These are phyloP conservation scores for Xylariomycetidae sp. DNA, from an alignment of 2,329 filamentous ascomycete species.

Conservation along the genomic window DNA sequence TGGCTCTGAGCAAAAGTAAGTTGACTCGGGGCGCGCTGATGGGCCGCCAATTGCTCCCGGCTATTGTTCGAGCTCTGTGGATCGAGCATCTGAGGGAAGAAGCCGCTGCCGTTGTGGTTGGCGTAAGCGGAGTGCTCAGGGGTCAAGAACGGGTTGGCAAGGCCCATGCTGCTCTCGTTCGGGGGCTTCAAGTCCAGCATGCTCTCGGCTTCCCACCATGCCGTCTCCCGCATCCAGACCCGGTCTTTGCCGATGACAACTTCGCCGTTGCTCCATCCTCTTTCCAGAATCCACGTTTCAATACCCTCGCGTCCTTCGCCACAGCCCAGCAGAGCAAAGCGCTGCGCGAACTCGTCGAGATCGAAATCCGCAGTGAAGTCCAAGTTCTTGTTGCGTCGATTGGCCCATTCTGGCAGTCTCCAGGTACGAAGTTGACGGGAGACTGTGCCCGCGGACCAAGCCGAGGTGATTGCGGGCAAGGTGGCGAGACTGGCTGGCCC, in stretches of 20 bases:
- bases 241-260: slow-evolving; percentile 86
- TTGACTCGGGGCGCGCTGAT: slow-evolving; percentile 52
- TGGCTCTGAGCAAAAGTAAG: slow-evolving; percentile 34
- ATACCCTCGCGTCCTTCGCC: slow-evolving; percentile 87
- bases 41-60: slow-evolving; percentile 62
- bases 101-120: slow-evolving; percentile 56
- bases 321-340: slow-evolving; percentile 80
- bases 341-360: slow-evolving; percentile 79
- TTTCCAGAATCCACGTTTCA: slow-evolving; percentile 87
- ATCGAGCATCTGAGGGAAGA: slow-evolving; percentile 61
- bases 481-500: slow-evolving; percentile 68
- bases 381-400: slow-evolving; percentile 80
- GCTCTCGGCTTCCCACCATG: slow-evolving; percentile 97
- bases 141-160: slow-evolving; percentile 28
- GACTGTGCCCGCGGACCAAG: slow-evolving; percentile 89
- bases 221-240: slow-evolving; percentile 88
- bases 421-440: slow-evolving; percentile 90
- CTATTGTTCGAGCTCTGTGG: slow-evolving; percentile 56
- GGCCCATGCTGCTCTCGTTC: slow-evolving; percentile 31
- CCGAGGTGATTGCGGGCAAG: slow-evolving; percentile 64
- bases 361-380: slow-evolving; percentile 98
- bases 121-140: slow-evolving; percentile 71
- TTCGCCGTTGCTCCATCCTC: slow-evolving; percentile 97
- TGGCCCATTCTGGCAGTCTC: slow-evolving; percentile 94
- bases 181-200: slow-evolving; percentile 85